Conservation (phyloP, 345 rosid genomes). For the Schrenkiella parvula region DNA sequence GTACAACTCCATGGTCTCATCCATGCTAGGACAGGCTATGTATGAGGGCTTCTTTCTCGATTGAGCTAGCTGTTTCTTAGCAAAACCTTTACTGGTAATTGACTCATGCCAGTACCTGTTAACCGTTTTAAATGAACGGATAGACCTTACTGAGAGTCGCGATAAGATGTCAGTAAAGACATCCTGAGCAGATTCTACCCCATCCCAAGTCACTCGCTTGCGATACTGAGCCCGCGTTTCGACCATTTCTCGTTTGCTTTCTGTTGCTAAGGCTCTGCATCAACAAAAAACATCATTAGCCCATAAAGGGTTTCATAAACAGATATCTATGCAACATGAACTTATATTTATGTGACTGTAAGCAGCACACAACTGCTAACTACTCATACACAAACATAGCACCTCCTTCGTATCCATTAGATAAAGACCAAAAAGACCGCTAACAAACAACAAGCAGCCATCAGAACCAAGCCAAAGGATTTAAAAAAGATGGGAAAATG, state of each 20-base stretch:
- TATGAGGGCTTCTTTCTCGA: slow-evolving; percentile 16
- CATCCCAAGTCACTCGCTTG: slow-evolving; percentile 1
- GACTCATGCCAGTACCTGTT: not conserved
- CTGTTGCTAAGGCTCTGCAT: slow-evolving; percentile 18
- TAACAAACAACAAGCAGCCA: not conserved
- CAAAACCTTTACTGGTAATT: not conserved
- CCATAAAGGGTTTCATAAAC: not conserved
- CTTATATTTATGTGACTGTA: not conserved
- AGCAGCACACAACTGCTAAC: not conserved
- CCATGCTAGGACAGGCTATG: not conserved
- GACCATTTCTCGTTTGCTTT: slow-evolving; percentile 21
- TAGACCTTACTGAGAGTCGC: slow-evolving; percentile 19
- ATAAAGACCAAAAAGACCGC: not conserved
- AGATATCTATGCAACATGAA: not conserved
- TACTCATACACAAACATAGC: slow-evolving; percentile 5
- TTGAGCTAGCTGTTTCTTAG: slow-evolving; percentile 1
- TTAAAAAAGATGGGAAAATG: not conserved
- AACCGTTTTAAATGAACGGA: slow-evolving; percentile 15
- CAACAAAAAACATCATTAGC: slow-evolving; percentile 4
- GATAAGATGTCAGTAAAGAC: slow-evolving; percentile 23
- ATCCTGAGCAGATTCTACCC: not conserved
- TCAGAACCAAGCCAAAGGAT: slow-evolving; percentile 11
- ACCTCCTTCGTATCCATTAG: not conserved
- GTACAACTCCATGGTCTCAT: not conserved
- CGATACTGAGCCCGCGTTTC: not conserved